phyloP scores from a whole-genome alignment of 352 stramenopile species.

The Phytophthora quininea region DNA sequence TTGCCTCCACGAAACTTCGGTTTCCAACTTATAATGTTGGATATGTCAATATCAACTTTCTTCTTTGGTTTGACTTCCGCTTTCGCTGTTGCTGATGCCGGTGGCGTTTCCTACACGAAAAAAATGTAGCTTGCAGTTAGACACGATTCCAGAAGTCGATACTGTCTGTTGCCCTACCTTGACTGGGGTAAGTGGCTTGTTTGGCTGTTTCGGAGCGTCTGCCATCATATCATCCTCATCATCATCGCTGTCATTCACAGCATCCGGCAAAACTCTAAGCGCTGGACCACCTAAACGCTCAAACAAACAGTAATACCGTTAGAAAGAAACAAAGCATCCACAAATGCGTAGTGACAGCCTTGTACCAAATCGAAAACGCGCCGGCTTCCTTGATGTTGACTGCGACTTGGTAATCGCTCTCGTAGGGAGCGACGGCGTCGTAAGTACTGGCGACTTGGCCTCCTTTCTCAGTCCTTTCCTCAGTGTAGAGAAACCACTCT shows the following conservation, averaged over 20 bases:
- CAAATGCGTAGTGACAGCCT: neutral
- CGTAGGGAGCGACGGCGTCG: constrained; percentile 50
- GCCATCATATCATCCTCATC: constrained; percentile 48
- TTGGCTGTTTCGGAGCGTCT: constrained; percentile 20
- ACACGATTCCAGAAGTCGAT: neutral
- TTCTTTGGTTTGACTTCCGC: constrained; percentile 17
- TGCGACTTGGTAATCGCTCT: constrained; percentile 51
- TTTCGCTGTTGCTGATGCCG: constrained; percentile 1
- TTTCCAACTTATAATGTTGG: constrained; percentile 33
- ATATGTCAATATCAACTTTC: constrained; percentile 30
- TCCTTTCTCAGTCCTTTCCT: constrained; percentile 41
- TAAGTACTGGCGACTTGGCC: constrained; percentile 38
- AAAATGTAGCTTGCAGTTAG: neutral
- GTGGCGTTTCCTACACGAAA: neutral
- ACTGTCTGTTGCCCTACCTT: constrained; percentile 25
- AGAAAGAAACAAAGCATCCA: neutral
- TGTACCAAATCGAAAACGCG: constrained; percentile 52
- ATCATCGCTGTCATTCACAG: constrained; percentile 45
- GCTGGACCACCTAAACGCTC: constrained; percentile 33
- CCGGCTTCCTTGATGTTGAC: constrained; percentile 58
- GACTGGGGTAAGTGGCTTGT: constrained; percentile 23
- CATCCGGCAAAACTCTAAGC: constrained; percentile 52
- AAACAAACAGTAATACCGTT: constrained; percentile 5
- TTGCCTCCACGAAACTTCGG: constrained; percentile 16
- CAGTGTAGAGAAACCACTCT: constrained; percentile 47